phyloP scores from a whole-genome alignment of 2,329 filamentous ascomycete genomes.

The Onygenales sp. region DNA sequence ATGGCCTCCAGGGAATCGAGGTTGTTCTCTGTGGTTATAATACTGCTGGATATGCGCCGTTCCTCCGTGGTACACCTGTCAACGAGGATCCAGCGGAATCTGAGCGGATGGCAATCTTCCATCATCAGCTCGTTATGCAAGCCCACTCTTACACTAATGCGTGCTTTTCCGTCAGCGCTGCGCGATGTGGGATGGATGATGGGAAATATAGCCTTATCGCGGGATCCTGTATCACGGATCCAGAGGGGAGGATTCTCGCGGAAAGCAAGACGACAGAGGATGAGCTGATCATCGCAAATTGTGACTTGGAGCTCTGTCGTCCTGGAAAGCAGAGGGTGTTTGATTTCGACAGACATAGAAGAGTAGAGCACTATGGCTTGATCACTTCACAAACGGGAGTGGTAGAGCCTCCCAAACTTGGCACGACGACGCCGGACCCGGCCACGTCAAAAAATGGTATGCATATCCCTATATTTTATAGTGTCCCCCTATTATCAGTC shows the following conservation, averaged over 20 bases:
- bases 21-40: slow-evolving; percentile 43
- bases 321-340: slow-evolving; percentile 40
- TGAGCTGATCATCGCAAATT: slow-evolving; percentile 43
- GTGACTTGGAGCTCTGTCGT: slow-evolving; percentile 40
- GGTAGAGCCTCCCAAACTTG: slow-evolving; percentile 30
- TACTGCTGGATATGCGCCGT: slow-evolving; percentile 40
- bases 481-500: too few species aligned
- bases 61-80: slow-evolving; percentile 34
- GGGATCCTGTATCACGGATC: slow-evolving; percentile 40
- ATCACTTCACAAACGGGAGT: slow-evolving; percentile 22
- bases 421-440: background rate
- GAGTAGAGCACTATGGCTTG: slow-evolving; percentile 21
- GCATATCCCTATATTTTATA: too few species aligned
- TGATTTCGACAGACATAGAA: slow-evolving; percentile 22
- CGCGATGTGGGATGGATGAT: slow-evolving; percentile 43
- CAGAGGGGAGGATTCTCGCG: slow-evolving; percentile 42
- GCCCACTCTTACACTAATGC: slow-evolving; percentile 45
- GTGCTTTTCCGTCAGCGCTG: slow-evolving; percentile 42
- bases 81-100: slow-evolving; percentile 37
- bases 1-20: slow-evolving; percentile 44
- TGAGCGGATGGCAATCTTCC: slow-evolving; percentile 41
- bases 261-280: slow-evolving; percentile 40
- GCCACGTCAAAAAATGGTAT: too few species aligned
- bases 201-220: slow-evolving; percentile 42
- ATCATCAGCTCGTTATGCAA: slow-evolving; percentile 44